These are phyloP conservation scores for Fonsecaea multimorphosa DNA, from an alignment of 2,329 filamentous ascomycete genomes.

Conservation along the genomic window DNA sequence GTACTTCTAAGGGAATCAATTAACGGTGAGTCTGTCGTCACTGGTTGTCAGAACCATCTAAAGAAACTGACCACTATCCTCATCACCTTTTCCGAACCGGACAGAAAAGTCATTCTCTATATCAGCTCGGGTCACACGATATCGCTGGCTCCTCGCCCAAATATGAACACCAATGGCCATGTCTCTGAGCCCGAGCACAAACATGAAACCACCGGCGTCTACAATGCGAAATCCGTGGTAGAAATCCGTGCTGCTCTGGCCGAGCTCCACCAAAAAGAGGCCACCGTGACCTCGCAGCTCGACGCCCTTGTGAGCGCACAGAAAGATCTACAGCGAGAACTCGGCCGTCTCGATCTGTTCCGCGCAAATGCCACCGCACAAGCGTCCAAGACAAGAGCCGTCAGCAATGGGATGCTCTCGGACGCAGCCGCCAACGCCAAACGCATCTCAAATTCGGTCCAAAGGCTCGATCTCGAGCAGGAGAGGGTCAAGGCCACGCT, in stretches of 20 bases:
- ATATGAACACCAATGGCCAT: slow-evolving; percentile 32
- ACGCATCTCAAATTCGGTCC: slow-evolving; percentile 84
- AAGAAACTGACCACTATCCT: neutral
- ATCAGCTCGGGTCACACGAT: neutral
- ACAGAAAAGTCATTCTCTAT: neutral
- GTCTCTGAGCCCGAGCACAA: slow-evolving; percentile 18
- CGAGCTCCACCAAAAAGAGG: slow-evolving; percentile 76
- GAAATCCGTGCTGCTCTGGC: slow-evolving; percentile 81
- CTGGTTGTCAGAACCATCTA: neutral
- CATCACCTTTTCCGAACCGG: neutral
- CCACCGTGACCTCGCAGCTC: slow-evolving; percentile 73
- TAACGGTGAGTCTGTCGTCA: neutral
- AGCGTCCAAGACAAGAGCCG: slow-evolving; percentile 77
- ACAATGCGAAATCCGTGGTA: slow-evolving; percentile 73
- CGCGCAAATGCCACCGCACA: slow-evolving; percentile 88
- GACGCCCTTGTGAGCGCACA: slow-evolving; percentile 80
- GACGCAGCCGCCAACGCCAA: slow-evolving; percentile 83
- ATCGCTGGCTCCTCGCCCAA: neutral
- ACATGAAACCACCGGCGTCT: slow-evolving; percentile 55
- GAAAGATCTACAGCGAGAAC: slow-evolving; percentile 82
- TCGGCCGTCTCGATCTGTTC: slow-evolving; percentile 85
- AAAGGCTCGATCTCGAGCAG: slow-evolving; percentile 87
- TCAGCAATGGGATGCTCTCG: slow-evolving; percentile 90
- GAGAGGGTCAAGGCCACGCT: slow-evolving; percentile 87
- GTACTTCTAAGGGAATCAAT: neutral